Percentiles rank a stretch among this genome's conserved stretches.
phyloP scores from a whole-genome alignment of 805 yeast genomes.

The Ogataea nitratoaversa region DNA sequence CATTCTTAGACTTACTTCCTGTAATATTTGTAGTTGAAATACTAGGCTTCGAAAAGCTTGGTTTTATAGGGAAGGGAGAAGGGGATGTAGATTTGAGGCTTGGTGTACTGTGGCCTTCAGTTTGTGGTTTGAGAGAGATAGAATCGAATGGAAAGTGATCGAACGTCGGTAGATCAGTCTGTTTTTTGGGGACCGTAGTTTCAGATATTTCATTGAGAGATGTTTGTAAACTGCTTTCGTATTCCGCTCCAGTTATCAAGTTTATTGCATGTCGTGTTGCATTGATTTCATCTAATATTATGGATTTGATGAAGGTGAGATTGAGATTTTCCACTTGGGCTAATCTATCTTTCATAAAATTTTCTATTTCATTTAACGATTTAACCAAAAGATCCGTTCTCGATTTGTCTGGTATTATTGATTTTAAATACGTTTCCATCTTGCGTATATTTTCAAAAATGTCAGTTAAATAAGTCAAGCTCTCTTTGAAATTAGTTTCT shows the following conservation, averaged over 20 bases:
- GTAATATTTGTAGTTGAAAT: slow-evolving; percentile 10
- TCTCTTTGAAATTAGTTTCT: slow-evolving; percentile 21
- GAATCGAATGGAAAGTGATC: too few relatives aligned
- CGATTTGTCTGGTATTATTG: slow-evolving; percentile 10
- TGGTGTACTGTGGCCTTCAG: background rate
- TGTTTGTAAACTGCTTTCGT: too few relatives aligned
- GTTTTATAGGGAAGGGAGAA: slow-evolving; percentile 17
- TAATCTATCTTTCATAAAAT: slow-evolving; percentile 13
- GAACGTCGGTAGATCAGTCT: too few relatives aligned
- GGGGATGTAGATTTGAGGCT: background rate
- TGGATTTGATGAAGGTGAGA: slow-evolving; percentile 11
- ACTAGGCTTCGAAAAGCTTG: slow-evolving; percentile 16
- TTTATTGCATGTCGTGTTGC: slow-evolving; percentile 23
- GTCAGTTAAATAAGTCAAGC: slow-evolving; percentile 23
- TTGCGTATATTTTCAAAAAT: slow-evolving; percentile 21
- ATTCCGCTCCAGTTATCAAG: slow-evolving; percentile 19
- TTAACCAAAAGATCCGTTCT: slow-evolving; percentile 12
- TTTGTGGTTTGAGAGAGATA: slow-evolving; percentile 5
- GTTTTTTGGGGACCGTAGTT: background rate
- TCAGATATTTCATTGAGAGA: too few relatives aligned
- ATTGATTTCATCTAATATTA: slow-evolving; percentile 22
- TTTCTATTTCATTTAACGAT: slow-evolving; percentile 7
- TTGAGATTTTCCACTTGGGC: slow-evolving; percentile 10
- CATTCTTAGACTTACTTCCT: background rate
- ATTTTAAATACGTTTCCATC: slow-evolving; percentile 20